Evolutionary conservation across 2,329 filamentous ascomycete species (phyloP), one percentile per base, ranked within the genome.

Genomic region (Trichoderma sp.): DNA sequence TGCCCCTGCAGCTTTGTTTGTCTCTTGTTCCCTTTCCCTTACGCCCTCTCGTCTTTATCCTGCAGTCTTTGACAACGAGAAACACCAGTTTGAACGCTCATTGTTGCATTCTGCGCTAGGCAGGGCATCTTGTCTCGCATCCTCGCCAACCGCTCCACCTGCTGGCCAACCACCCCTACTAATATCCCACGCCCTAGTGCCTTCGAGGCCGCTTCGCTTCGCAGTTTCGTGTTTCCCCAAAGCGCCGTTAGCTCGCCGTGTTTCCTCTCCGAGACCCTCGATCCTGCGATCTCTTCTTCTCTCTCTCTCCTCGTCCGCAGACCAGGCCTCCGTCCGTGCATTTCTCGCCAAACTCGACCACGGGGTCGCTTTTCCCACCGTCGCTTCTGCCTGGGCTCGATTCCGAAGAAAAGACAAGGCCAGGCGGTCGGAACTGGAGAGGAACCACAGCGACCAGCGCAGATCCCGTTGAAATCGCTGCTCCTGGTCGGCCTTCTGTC

Each of bases 81-180:
- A 37, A 18, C 18, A 43, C 37, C 7, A 10, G 24, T 39, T 32
- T 63, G 14, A 18, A 26, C 28, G 8, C 46, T 39, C 26, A 30
- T 28, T 43, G 32, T 7, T 28, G 24, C 51, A 30, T 55, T 46
- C 32, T 7, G 39, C 63, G 54, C 63, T 66, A 66, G 63, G 43
- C 63, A 32, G 63, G 56, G 56, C 63, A 39, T 66, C 63, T 66
- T 59, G 63, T 66, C 63, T 66, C 63, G 63, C 63, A 66, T 59
- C 63, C 63, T 66, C 63, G 63, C 63, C 46, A 59, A 39, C n/a
- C 26, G 63, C 63, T 66, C 63, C 63, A 66, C 63, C 28, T 51
- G 54, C 37, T 39, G 32, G 21, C 32, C 39, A 28, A 21, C 63
- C 54, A 58, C 63, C 54, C 63, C 54, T 66, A 49, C 63, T 66